A percentile compares a stretch with the other conserved stretches of the same genome.
phyloP scores from a whole-genome alignment of 2,329 filamentous ascomycete species.

The Aspergillus udagawae region DNA sequence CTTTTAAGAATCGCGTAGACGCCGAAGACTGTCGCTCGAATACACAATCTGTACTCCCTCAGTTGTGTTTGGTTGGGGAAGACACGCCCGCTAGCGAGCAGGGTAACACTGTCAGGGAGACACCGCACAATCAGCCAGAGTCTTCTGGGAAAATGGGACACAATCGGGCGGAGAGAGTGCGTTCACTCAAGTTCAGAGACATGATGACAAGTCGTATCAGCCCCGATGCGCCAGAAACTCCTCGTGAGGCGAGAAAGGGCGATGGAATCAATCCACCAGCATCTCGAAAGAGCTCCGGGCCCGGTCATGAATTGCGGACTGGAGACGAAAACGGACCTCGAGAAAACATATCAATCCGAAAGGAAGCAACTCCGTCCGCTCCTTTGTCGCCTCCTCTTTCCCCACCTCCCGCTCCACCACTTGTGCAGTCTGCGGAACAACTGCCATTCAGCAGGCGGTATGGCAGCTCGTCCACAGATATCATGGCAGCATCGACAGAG shows the following conservation, averaged over 20 bases:
- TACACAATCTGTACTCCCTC: background rate
- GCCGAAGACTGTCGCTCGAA: background rate
- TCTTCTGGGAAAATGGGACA: slow-evolving; percentile 12
- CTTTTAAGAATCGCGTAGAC: background rate
- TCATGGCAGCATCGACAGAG: slow-evolving; percentile 1
- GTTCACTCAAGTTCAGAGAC: slow-evolving; percentile 26
- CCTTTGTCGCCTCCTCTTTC: slow-evolving; percentile 25
- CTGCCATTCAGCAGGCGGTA: slow-evolving; percentile 12
- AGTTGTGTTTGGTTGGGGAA: background rate
- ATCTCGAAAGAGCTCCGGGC: background rate
- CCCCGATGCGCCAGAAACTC: slow-evolving; percentile 8
- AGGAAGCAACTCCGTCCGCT: slow-evolving; percentile 19
- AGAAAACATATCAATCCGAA: slow-evolving; percentile 8
- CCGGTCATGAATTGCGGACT: background rate
- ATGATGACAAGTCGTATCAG: slow-evolving; percentile 21
- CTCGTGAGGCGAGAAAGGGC: background rate
- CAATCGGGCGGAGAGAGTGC: slow-evolving; percentile 22
- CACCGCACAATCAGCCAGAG: slow-evolving; percentile 1
- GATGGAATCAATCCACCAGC: background rate
- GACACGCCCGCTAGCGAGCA: background rate
- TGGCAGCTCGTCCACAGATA: slow-evolving; percentile 12
- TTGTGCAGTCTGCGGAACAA: slow-evolving; percentile 9
- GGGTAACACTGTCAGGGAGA: background rate
- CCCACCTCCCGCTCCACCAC: slow-evolving; percentile 20
- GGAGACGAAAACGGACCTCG: slow-evolving; percentile 8